These are phyloP conservation scores for Pythium plurisporium DNA, from an alignment of 352 stramenopile genomes.

Conservation along the genomic window DNA sequence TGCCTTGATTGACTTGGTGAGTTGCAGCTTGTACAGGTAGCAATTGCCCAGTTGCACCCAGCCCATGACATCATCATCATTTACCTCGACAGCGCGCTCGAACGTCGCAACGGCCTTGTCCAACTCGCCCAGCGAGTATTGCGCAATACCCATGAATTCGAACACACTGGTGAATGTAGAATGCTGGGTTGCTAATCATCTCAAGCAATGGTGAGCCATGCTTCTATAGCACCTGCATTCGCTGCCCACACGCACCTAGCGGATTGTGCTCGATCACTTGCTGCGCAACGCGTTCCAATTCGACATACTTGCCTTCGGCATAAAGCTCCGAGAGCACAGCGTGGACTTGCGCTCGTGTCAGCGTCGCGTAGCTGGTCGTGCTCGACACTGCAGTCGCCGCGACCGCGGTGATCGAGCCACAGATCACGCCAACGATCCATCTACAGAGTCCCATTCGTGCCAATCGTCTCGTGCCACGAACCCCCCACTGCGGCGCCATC, in stretches of 20 bases:
- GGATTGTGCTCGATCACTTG: constrained; percentile 41
- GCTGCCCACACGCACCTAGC: constrained; percentile 25
- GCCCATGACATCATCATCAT: constrained; percentile 38
- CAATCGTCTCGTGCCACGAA: too few relatives aligned
- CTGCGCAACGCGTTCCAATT: constrained; percentile 36
- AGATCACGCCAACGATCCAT: too few relatives aligned
- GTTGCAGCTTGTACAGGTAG: constrained; percentile 51
- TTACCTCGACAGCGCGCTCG: constrained; percentile 41
- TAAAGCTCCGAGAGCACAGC: constrained; percentile 36
- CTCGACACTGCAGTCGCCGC: not conserved
- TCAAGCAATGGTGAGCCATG: not conserved
- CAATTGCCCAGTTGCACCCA: constrained; percentile 72
- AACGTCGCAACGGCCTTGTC: constrained; percentile 57
- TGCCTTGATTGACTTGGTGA: constrained; percentile 36
- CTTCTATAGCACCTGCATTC: too few relatives aligned
- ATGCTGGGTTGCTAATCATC: not conserved
- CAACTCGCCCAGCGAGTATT: constrained; percentile 67
- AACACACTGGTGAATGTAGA: constrained; percentile 42
- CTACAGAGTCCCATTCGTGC: too few relatives aligned
- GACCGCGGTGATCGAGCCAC: not conserved
- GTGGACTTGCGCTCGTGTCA: constrained; percentile 28
- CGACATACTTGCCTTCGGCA: constrained; percentile 34
- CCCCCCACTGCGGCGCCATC: too few relatives aligned
- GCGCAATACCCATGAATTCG: constrained; percentile 62
- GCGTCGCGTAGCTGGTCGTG: constrained; percentile 9